These are phyloP conservation scores for Reticulascus tulasneorum DNA, from an alignment of 2,329 filamentous ascomycete genomes.

Conservation along the genomic window DNA sequence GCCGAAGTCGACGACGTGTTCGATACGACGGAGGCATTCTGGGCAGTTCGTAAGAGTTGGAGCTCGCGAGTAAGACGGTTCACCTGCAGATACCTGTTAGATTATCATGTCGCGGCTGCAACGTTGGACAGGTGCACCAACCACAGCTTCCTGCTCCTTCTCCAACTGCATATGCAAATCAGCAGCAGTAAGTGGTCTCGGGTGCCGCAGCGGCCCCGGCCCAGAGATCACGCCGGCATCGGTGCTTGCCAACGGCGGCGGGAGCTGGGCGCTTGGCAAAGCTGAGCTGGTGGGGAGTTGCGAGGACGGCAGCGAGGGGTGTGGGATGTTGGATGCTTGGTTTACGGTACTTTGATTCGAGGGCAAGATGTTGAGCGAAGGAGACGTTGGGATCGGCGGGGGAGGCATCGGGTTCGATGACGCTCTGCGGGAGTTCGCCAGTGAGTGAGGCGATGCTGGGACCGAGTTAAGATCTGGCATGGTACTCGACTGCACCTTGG, in stretches of 20 bases:
- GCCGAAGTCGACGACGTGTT: slow-evolving; percentile 61
- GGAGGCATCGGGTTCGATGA: slow-evolving; percentile 41
- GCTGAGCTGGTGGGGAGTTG: slow-evolving; percentile 28
- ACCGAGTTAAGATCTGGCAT: slow-evolving; percentile 58
- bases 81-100: slow-evolving; percentile 50
- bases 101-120: not conserved
- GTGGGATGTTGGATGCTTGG: slow-evolving; percentile 29
- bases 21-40: slow-evolving; percentile 63
- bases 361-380: slow-evolving; percentile 53
- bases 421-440: slow-evolving; percentile 38
- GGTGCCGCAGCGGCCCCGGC: slow-evolving; percentile 76
- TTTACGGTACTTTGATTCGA: slow-evolving; percentile 51
- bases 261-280: slow-evolving; percentile 23
- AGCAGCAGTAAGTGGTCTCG: slow-evolving; percentile 79
- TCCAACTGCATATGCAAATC: slow-evolving; percentile 88
- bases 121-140: slow-evolving; percentile 37
- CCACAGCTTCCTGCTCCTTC: slow-evolving; percentile 92
- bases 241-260: slow-evolving; percentile 24
- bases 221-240: slow-evolving; percentile 39
- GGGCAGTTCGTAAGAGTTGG: slow-evolving; percentile 69
- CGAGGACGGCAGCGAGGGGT: slow-evolving; percentile 27
- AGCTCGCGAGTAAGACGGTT: slow-evolving; percentile 92
- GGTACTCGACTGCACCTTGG: no score
- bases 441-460: slow-evolving; percentile 43
- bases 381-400: slow-evolving; percentile 25